Conservation (phyloP, 139 green algal species). For the Tetraselmis striata region DNA sequence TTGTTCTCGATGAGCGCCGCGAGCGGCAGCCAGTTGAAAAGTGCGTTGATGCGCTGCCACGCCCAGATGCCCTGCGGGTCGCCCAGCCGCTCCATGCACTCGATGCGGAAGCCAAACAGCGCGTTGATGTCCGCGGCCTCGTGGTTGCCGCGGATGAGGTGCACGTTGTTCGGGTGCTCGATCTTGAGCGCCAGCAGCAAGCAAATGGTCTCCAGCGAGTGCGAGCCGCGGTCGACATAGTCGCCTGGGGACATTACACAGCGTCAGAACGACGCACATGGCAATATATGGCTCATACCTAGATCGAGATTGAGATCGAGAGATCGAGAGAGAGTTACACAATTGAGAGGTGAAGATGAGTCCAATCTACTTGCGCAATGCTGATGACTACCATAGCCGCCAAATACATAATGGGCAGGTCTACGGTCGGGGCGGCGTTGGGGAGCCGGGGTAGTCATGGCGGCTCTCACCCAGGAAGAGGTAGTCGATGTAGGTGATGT, state of each 20-base stretch:
- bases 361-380: too few relatives aligned
- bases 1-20: conserved; percentile 89
- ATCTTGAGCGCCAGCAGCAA: conserved; percentile 94
- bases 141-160: conserved; percentile 98
- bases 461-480: conserved; percentile 63
- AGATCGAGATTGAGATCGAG: too few relatives aligned
- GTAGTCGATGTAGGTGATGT: conserved; percentile 99
- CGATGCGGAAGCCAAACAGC: conserved; percentile 96
- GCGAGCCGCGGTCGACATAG: conserved; percentile 78
- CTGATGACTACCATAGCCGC: too few relatives aligned
- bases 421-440: too few relatives aligned
- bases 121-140: conserved; percentile 97
- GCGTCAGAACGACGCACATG: too few relatives aligned
- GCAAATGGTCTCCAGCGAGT: conserved; percentile 80
- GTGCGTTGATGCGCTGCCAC: conserved; percentile 91
- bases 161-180: conserved; percentile 83
- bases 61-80: conserved; percentile 75
- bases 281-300: too few relatives aligned
- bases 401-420: too few relatives aligned
- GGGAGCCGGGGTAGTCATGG: too few relatives aligned
- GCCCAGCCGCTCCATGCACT: conserved; percentile 92
- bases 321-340: too few relatives aligned
- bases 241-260: too few relatives aligned
- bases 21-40: conserved; percentile 99
- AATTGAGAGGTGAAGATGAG: too few relatives aligned